Base-by-base conservation (phyloP, 2,329 filamentous ascomycete species). In the Mycosphaerella sp. region DNA sequence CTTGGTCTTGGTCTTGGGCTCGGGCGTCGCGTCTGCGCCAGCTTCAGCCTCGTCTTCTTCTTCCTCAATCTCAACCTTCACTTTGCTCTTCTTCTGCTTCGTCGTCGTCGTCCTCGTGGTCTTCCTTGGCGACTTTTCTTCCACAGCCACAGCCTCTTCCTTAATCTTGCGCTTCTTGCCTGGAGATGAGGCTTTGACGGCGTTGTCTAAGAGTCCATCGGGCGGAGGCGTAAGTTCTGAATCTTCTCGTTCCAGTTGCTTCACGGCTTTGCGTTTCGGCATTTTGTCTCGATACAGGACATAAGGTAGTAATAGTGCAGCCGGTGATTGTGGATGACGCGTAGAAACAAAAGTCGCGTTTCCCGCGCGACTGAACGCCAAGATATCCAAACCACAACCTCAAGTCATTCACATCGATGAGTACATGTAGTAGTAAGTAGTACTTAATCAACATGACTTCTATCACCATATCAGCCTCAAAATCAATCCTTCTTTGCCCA, bases 181-280 rank as follows among this genome's bases (percentile, higher is more conserved):
- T 12, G 54, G 44, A 37, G 34, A 48, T 21, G 44, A 9, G 9
- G 51, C 45, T 44, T 52, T 49, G 8, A 44, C 48, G n/a, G 45
- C 52, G 42, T 54, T 44, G 13, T 56, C 54, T 2, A 58, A 35
- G n/a, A 57, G 34, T 28, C 52, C 53, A 1, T 55, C 52, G 16
- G 60, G 56, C 8, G 58, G 51, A 10, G 61, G 54, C 14, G 58
- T 58, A 16, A 62, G 49, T 14, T 59, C 57, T 9, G 53, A 54
- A 1, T 57, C 55, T 32, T 59, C 57, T 37, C 37, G 49, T 25
- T 39, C 43, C 8, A 30, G 36, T 6, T 49, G 50, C 32, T 43
- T 45, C 9, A 35, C 48, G 9, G 48, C 41, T 52, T 61, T 63
- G 10, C 60, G 58, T 49, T 63, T 64, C 30, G 63, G 58, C 63